Conservation (phyloP, 345 rosid genomes). For the Populus ilicifolia region DNA sequence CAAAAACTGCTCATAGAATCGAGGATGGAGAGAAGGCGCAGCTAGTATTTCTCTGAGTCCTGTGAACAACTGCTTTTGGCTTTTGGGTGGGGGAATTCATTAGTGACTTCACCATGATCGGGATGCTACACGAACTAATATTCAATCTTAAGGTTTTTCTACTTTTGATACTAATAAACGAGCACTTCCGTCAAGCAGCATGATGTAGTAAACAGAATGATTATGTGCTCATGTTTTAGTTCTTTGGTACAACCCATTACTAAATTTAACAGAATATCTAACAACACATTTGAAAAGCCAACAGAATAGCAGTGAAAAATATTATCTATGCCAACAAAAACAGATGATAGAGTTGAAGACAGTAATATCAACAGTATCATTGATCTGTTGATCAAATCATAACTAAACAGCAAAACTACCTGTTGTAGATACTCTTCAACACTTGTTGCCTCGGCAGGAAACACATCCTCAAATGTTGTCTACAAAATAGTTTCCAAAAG, state of each 20-base stretch:
- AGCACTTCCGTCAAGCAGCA: not conserved
- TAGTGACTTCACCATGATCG: too few species aligned
- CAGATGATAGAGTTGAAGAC: not conserved
- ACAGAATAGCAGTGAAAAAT: not conserved
- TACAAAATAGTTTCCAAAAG: slow-evolving; percentile 20
- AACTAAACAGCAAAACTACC: slow-evolving; percentile 39
- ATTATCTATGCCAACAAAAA: not conserved
- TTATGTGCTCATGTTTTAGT: not conserved
- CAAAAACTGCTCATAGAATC: not conserved
- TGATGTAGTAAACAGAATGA: not conserved
- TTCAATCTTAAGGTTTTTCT: not conserved
- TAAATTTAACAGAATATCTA: not conserved
- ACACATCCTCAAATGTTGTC: slow-evolving; percentile 97
- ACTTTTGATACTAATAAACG: too few species aligned
- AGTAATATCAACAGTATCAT: not conserved
- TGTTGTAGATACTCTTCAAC: slow-evolving; percentile 96
- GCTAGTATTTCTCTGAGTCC: not conserved
- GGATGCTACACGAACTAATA: too few species aligned
- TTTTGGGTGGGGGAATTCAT: too few species aligned
- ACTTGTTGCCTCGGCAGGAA: slow-evolving; percentile 92
- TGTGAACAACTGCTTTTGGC: too few species aligned
- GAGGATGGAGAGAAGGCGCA: not conserved
- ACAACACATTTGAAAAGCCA: not conserved
- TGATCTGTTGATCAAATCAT: not conserved
- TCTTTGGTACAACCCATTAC: not conserved